Evolutionary conservation across 2,329 filamentous ascomycete species (phyloP).

Genomic region (Rugonectria rugulosa): DNA sequence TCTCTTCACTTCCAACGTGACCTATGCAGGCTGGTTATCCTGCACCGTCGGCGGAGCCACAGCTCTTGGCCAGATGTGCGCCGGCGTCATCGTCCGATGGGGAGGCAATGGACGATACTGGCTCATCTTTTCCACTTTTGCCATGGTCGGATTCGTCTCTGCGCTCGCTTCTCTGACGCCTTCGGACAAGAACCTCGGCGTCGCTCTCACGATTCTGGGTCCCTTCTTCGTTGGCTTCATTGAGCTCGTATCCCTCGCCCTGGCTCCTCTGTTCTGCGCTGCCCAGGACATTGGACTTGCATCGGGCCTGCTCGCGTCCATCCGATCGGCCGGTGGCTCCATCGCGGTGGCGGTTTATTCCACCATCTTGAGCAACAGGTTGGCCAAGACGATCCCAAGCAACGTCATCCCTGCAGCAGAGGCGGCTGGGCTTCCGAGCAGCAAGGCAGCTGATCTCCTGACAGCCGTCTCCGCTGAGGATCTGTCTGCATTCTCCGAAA

Average conservation of each 20-base stretch:
- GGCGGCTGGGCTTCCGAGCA: conserved; percentile 45
- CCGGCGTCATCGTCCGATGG: conserved; percentile 43
- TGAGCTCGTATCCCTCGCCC: conserved; percentile 44
- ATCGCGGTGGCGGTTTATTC: conserved; percentile 50
- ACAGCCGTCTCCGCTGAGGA: conserved; percentile 40
- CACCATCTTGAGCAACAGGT: conserved; percentile 48
- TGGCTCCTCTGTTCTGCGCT: conserved; percentile 48
- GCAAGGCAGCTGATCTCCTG: conserved; percentile 43
- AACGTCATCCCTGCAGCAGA: conserved; percentile 45
- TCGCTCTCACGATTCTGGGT: conserved; percentile 46
- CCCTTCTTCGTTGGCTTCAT: conserved; percentile 48
- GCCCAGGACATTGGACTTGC: conserved; percentile 51
- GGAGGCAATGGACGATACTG: conserved; percentile 47
- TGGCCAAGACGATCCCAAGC: conserved; percentile 44
- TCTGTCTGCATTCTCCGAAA: conserved; percentile 42
- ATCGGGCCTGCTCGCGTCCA: conserved; percentile 49
- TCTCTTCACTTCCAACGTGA: conserved; percentile 45
- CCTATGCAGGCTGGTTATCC: conserved; percentile 48
- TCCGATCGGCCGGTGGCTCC: conserved; percentile 48
- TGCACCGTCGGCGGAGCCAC: conserved; percentile 46
- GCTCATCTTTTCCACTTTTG: conserved; percentile 47
- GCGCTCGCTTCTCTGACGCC: conserved; percentile 45
- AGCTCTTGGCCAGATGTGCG: conserved; percentile 44
- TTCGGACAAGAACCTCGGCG: conserved; percentile 39
- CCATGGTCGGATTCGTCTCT: conserved; percentile 47